A percentile compares a stretch with the other conserved stretches of the same genome.
These are phyloP conservation scores for Moricandia moricandioides DNA, from an alignment of 345 rosid species.

Conservation along the genomic window DNA sequence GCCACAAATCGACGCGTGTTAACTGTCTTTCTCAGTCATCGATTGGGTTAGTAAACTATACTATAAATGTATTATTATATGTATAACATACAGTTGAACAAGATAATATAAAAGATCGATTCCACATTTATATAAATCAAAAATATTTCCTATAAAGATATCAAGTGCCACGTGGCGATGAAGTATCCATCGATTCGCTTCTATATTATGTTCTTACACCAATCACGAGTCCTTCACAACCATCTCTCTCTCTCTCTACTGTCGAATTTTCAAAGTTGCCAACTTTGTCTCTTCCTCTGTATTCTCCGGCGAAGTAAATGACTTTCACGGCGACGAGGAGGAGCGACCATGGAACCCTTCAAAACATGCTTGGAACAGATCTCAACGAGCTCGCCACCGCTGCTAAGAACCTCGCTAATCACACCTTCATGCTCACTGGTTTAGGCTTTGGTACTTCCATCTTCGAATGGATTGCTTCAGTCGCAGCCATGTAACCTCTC, in stretches of 20 bases:
- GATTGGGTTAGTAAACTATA: slow-evolving; percentile 1
- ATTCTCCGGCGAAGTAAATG: slow-evolving; percentile 6
- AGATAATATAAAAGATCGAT: background rate
- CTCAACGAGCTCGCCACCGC: slow-evolving; percentile 47
- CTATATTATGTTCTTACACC: background rate
- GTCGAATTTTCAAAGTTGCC: background rate
- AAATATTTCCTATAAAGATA: background rate
- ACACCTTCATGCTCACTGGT: slow-evolving; percentile 51
- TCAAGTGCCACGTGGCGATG: background rate
- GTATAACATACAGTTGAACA: no score
- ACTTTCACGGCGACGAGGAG: slow-evolving; percentile 41
- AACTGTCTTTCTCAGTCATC: background rate
- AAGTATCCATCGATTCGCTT: background rate
- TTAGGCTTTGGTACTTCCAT: slow-evolving; percentile 70
- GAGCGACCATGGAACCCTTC: background rate
- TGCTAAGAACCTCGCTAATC: slow-evolving; percentile 47
- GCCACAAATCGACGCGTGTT: background rate
- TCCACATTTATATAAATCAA: background rate
- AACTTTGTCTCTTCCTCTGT: background rate
- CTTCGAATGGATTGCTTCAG: slow-evolving; percentile 79
- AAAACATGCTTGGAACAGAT: slow-evolving; percentile 39
- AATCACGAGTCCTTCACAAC: background rate
- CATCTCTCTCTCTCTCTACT: background rate
- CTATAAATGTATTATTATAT: background rate
- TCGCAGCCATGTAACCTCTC: slow-evolving; percentile 59